Evolutionary conservation across 352 stramenopile genomes (phyloP).

Genomic region (Plasmopara halstedii): DNA sequence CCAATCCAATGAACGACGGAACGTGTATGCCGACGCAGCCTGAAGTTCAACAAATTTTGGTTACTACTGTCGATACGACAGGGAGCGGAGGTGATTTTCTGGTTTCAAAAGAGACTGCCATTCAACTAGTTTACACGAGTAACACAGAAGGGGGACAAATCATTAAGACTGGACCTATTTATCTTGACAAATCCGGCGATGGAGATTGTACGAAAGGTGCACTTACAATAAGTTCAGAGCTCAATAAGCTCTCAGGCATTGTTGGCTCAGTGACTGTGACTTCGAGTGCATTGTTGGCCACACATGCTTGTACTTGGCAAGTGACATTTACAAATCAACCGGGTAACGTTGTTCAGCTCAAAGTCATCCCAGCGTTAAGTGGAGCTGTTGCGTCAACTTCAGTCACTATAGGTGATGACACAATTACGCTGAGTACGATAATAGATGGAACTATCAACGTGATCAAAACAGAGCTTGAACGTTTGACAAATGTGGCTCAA

Average conservation of each 20-base stretch:
- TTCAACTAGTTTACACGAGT: conserved; percentile 85
- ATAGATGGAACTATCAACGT: conserved; percentile 83
- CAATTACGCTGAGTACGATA: conserved; percentile 63
- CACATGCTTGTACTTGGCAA: conserved; percentile 75
- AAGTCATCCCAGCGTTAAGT: conserved; percentile 46
- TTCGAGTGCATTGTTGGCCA: conserved; percentile 35
- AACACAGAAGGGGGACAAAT: conserved; percentile 40
- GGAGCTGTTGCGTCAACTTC: conserved; percentile 24
- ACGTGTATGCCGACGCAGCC: conserved; percentile 52
- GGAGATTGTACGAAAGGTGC: conserved; percentile 79
- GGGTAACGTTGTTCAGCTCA: conserved; percentile 76
- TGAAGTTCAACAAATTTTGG: conserved; percentile 89
- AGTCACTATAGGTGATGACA: conserved; percentile 73
- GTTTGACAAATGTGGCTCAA: conserved; percentile 81
- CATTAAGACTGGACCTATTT: conserved; percentile 69
- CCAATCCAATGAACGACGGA: conserved; percentile 54
- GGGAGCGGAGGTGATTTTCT: conserved; percentile 78
- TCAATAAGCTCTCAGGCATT: conserved; percentile 36
- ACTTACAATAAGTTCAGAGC: conserved; percentile 35
- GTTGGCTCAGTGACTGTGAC: conserved; percentile 43
- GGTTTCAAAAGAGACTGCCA: conserved; percentile 78
- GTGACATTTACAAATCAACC: conserved; percentile 87
- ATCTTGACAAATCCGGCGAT: conserved; percentile 58
- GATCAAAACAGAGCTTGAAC: conserved; percentile 93
- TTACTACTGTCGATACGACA: conserved; percentile 88